A percentile compares a stretch with the other conserved stretches of the same genome.
Conservation (phyloP, 768 basidiomycete genomes). For the Tylopilus sp. region DNA sequence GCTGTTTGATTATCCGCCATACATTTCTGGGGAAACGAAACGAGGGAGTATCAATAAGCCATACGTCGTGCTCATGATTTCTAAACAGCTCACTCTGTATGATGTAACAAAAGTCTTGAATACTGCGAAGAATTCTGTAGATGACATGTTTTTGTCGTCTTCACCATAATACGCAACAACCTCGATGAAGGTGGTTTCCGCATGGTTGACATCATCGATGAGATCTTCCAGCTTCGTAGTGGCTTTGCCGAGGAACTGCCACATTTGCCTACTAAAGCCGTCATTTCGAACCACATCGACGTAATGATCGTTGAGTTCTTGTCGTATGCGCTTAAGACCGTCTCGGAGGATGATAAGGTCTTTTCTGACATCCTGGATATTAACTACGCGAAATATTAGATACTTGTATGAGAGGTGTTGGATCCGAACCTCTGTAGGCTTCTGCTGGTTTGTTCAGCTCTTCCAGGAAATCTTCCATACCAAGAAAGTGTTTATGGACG, state of each 20-base stretch:
- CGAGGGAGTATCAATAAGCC: conserved; percentile 2
- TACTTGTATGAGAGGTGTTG: background rate
- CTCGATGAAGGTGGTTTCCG: conserved; percentile 79
- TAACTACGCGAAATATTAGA: conserved; percentile 50
- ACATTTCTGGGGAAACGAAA: conserved; percentile 65
- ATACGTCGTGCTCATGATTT: background rate
- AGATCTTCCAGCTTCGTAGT: conserved; percentile 75
- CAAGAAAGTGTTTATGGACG: conserved; percentile 80
- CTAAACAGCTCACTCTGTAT: conserved; percentile 58
- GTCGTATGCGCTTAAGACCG: conserved; percentile 74
- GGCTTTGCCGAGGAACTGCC: conserved; percentile 80
- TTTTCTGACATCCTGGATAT: conserved; percentile 81
- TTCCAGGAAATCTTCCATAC: conserved; percentile 84
- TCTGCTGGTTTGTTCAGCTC: conserved; percentile 89
- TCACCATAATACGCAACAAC: conserved; percentile 92
- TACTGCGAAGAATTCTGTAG: conserved; percentile 91
- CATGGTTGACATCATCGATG: conserved; percentile 81
- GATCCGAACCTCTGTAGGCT: conserved; percentile 76
- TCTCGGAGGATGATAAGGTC: conserved; percentile 68
- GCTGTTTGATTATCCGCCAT: conserved; percentile 72
- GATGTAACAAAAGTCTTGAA: conserved; percentile 97
- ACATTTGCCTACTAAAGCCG: conserved; percentile 88
- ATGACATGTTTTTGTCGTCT: conserved; percentile 81
- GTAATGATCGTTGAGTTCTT: conserved; percentile 80
- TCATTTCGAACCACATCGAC: conserved; percentile 67